Evolutionary conservation across 2,329 filamentous ascomycete genomes (phyloP).

Genomic region (Fusarium musae): DNA sequence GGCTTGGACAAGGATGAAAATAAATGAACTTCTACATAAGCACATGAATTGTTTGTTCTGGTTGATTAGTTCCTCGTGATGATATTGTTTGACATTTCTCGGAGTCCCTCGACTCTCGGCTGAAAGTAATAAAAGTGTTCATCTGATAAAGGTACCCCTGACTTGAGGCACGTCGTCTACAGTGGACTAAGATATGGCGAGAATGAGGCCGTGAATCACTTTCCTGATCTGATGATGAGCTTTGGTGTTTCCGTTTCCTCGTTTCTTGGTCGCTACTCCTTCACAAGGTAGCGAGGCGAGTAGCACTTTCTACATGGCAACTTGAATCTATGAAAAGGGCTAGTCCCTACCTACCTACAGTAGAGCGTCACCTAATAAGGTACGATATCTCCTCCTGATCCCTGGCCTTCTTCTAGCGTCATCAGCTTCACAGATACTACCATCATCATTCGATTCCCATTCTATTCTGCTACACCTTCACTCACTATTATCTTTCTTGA

Average conservation of each 20-base stretch:
- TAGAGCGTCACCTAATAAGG: not conserved
- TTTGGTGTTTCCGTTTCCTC: not conserved
- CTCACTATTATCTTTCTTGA: not conserved
- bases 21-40: conserved; percentile 22
- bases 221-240: not conserved
- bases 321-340: not conserved
- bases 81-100: not conserved
- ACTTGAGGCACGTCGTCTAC: not conserved
- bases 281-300: not conserved
- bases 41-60: not conserved
- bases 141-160: not conserved
- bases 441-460: not conserved
- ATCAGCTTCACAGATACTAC: not conserved
- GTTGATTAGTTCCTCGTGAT: not conserved
- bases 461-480: not conserved
- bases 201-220: not conserved
- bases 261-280: not conserved
- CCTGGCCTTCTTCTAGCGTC: not conserved
- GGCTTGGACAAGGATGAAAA: conserved; percentile 24
- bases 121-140: not conserved
- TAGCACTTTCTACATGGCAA: not conserved
- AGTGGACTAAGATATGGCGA: not conserved
- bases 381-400: not conserved
- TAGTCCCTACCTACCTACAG: not conserved
- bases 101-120: not conserved